Evolutionary conservation across 2,329 filamentous ascomycete species (phyloP).

Genomic region (Aspergillus carbonarius): DNA sequence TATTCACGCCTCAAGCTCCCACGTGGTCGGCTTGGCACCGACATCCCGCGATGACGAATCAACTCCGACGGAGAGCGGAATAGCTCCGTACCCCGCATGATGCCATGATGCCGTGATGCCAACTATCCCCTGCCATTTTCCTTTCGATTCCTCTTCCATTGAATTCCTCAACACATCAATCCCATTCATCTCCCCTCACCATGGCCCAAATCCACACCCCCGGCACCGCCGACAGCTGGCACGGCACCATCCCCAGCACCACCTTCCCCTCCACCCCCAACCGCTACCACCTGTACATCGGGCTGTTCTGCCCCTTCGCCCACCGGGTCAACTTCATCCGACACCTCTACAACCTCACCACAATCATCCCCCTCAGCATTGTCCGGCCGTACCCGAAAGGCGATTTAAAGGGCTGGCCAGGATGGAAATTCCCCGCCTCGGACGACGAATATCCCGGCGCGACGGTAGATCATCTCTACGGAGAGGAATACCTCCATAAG

Average conservation of each 20-base stretch:
- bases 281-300: conserved; percentile 58
- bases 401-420: conserved; percentile 60
- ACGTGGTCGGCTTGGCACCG: no score
- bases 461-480: conserved; percentile 61
- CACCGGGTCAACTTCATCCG: conserved; percentile 60
- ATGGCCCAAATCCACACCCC: conserved; percentile 18
- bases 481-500: conserved; percentile 59
- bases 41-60: background rate
- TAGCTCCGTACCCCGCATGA: background rate
- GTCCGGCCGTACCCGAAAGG: conserved; percentile 68
- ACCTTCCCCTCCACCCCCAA: conserved; percentile 52
- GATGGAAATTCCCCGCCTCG: conserved; percentile 59
- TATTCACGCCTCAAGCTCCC: no score
- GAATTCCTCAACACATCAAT: background rate
- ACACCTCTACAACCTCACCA: conserved; percentile 57
- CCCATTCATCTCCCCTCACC: background rate
- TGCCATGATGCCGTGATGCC: background rate
- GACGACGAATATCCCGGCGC: conserved; percentile 58
- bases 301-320: conserved; percentile 65
- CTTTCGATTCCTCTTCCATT: no score
- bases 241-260: conserved; percentile 50
- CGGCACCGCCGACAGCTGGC: conserved; percentile 43
- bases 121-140: no score
- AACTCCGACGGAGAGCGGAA: background rate
- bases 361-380: conserved; percentile 56